These are phyloP conservation scores for Nemania serpens DNA, from an alignment of 2,329 filamentous ascomycete genomes.

Conservation along the genomic window DNA sequence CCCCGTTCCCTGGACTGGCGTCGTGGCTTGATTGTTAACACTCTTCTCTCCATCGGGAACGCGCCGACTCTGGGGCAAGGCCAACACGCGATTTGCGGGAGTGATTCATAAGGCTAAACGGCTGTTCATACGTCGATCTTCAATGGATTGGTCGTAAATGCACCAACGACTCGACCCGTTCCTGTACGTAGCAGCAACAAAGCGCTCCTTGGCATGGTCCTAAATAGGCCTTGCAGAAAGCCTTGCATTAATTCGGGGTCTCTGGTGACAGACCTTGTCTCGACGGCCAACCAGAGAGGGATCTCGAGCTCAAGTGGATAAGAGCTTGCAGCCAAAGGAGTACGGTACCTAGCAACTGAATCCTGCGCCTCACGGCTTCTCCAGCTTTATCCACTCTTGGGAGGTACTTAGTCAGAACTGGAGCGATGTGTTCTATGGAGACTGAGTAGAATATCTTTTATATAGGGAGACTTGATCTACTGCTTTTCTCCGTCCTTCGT, in stretches of 20 bases:
- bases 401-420: slow-evolving; percentile 8
- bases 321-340: not conserved
- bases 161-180: slow-evolving; percentile 14
- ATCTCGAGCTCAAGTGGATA: slow-evolving; percentile 12
- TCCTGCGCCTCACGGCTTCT: slow-evolving; percentile 29
- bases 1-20: slow-evolving; percentile 12
- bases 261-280: slow-evolving; percentile 15
- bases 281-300: slow-evolving; percentile 22
- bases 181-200: slow-evolving; percentile 8
- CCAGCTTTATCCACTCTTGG: slow-evolving; percentile 6
- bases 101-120: no score
- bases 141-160: slow-evolving; percentile 16
- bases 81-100: slow-evolving; percentile 7
- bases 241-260: slow-evolving; percentile 20
- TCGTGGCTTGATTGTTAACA: not conserved
- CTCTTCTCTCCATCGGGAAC: not conserved
- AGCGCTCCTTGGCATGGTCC: slow-evolving; percentile 10
- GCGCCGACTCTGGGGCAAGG: slow-evolving; percentile 25
- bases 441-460: not conserved
- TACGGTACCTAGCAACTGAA: not conserved
- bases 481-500: not conserved
- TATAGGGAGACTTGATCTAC: not conserved
- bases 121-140: slow-evolving; percentile 4
- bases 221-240: slow-evolving; percentile 26
- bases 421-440: not conserved